Evolutionary conservation across 2,329 filamentous ascomycete genomes (phyloP).

Genomic region (Cladosporium sp.): DNA sequence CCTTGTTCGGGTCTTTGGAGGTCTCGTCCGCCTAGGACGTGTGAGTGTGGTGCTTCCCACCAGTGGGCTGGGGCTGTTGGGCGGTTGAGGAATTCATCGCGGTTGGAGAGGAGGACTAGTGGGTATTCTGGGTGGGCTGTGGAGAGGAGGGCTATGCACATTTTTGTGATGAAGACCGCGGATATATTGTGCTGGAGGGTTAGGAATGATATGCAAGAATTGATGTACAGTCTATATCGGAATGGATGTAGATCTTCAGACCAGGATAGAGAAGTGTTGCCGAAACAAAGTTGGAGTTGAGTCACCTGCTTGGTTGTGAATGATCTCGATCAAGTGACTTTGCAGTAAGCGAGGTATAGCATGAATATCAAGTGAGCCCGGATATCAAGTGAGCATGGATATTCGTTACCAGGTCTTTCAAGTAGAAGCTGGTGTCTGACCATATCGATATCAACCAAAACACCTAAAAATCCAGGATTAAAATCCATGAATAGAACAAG

Average conservation of each 20-base stretch:
- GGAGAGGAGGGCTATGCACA: conserved; percentile 48
- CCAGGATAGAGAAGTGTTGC: background rate
- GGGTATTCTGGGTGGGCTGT: conserved; percentile 47
- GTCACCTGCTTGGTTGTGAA: conserved; percentile 3
- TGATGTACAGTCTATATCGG: background rate
- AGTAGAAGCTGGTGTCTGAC: no score
- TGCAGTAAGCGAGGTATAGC: background rate
- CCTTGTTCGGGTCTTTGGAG: conserved; percentile 55
- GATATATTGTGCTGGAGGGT: background rate
- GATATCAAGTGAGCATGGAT: no score
- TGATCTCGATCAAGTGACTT: background rate
- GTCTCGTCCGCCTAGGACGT: conserved; percentile 59
- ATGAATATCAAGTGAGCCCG: no score
- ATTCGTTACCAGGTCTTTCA: background rate
- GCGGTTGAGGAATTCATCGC: conserved; percentile 57
- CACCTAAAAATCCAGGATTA: no score
- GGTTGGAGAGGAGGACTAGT: conserved; percentile 47
- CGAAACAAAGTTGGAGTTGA: conserved; percentile 4
- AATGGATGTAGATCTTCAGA: no score
- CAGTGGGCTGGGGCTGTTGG: conserved; percentile 56
- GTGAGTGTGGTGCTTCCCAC: conserved; percentile 52
- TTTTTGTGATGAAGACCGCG: conserved; percentile 15
- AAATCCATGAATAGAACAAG: no score
- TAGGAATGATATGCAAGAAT: background rate
- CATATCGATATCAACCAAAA: no score